Conservation (phyloP, 345 rosid genomes). For the Eucalyptus erythrocorys region DNA sequence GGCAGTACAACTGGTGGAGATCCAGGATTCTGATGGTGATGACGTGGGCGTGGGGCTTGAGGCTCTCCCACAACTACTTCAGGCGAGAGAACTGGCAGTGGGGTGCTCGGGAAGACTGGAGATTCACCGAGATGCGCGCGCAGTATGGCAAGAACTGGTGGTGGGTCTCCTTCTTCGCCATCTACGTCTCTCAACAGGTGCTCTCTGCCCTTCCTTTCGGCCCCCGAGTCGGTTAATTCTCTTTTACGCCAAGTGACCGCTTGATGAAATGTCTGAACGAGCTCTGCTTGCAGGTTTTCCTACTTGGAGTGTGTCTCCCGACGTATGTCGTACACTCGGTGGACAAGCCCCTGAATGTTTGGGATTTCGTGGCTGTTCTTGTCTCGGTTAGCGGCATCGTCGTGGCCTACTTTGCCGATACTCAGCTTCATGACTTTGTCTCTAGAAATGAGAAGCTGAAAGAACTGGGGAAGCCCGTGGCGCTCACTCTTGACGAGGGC, state of each 20-base stretch:
- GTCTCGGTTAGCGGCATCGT: constrained; percentile 54
- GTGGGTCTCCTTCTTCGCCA: constrained; percentile 90
- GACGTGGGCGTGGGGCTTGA: constrained; percentile 78
- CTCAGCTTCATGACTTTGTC: constrained; percentile 70
- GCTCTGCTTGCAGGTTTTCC: constrained; percentile 45
- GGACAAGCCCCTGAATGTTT: constrained; percentile 47
- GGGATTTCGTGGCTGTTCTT: constrained; percentile 53
- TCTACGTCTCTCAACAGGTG: constrained; percentile 91
- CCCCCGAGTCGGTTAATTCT: not conserved
- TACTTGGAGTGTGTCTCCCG: constrained; percentile 75
- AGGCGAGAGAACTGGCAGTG: constrained; percentile 96
- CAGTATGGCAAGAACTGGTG: constrained; percentile 90
- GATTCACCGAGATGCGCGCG: constrained; percentile 68
- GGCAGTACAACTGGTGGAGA: constrained; percentile 45
- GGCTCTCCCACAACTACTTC: constrained; percentile 82
- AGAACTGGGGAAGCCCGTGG: constrained; percentile 63
- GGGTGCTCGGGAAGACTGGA: constrained; percentile 98
- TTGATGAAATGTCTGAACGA: constrained; percentile 32
- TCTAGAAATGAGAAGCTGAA: constrained; percentile 49
- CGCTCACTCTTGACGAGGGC: constrained; percentile 63
- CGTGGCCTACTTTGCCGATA: constrained; percentile 74
- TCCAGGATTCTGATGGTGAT: constrained; percentile 44
- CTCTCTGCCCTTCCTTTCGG: not conserved
- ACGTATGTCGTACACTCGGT: constrained; percentile 46
- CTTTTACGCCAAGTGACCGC: not conserved